Base-by-base conservation (phyloP, 2,329 filamentous ascomycete species). In the Colletotrichum sp. region DNA sequence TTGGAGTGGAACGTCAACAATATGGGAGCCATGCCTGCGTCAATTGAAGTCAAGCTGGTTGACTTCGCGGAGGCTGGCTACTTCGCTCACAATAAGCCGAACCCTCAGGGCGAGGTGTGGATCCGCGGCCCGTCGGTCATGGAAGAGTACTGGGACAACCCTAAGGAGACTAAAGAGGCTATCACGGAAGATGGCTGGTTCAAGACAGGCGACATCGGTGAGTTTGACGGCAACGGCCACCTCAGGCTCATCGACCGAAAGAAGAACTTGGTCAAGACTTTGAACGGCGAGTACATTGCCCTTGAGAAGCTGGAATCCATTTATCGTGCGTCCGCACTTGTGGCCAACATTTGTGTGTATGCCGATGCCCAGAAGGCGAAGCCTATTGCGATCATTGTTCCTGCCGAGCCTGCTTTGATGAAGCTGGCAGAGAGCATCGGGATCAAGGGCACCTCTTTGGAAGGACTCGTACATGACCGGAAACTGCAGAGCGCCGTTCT, bases 221-320 rank as follows among this genome's bases (percentile, higher is more conserved):
- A 96, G 84, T 96, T 93, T 82, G 92, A 95, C 83, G 81, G 87
- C 77, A 90, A 92, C 78, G 94, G 94, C 69, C 93, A 96, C 80
- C 87, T 96, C 75, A 91, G 89, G 80, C 82, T 96, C 83, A 95
- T 96, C 81, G 94, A 96, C 85, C 93, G 94, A 82, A 96, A 96
- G 92, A 96, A 96, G 92, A 96, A 96, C 86, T 85, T 97, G 79
- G 93, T 96, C 86, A 96, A 96, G 91, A 96, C 94, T 4, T 88
- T 94, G 72, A 94, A 94, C 80, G 94, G 94, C 81, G 94, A 96
- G 86, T 96, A 96, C 86, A 95, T 96, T 83, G 94, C 94, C 5
- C 88, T 96, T 13, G 94, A 96, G 89, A 96, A 94, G 85, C 87
- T 90, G 72, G 88, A 90, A 82, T 88, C 88, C 21, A 83, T 89